A percentile compares a stretch with the other conserved stretches of the same genome.
These are phyloP conservation scores for Trichoderma atroviride DNA, from an alignment of 2,329 filamentous ascomycete species.

Conservation along the genomic window DNA sequence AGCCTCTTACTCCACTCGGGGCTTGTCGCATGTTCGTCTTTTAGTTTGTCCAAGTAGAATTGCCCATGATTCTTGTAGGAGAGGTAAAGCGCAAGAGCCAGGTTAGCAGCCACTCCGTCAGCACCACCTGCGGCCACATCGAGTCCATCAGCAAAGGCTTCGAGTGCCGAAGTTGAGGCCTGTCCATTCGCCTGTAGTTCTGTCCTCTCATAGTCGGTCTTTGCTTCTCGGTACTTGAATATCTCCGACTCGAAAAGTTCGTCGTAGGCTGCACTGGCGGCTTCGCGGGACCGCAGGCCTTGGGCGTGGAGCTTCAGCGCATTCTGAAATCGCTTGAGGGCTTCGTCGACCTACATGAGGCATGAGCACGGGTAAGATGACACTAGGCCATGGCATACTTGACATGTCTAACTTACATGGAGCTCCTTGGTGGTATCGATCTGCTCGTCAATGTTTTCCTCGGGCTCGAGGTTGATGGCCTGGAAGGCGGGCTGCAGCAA, in stretches of 20 bases:
- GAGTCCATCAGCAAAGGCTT: slow-evolving; percentile 54
- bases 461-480: slow-evolving; percentile 91
- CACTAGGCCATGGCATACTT: too few relatives aligned
- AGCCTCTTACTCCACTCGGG: slow-evolving; percentile 48
- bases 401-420: slow-evolving; percentile 53
- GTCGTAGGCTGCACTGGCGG: slow-evolving; percentile 80
- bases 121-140: slow-evolving; percentile 62
- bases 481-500: slow-evolving; percentile 66
- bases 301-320: slow-evolving; percentile 91
- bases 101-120: slow-evolving; percentile 75
- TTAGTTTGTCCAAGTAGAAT: slow-evolving; percentile 72
- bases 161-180: slow-evolving; percentile 44
- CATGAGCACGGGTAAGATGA: not conserved
- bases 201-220: slow-evolving; percentile 79
- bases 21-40: slow-evolving; percentile 48
- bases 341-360: slow-evolving; percentile 77
- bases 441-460: slow-evolving; percentile 87
- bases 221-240: slow-evolving; percentile 86
- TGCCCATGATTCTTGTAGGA: slow-evolving; percentile 96
- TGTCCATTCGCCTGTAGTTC: slow-evolving; percentile 57
- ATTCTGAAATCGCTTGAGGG: slow-evolving; percentile 88
- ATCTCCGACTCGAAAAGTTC: slow-evolving; percentile 89
- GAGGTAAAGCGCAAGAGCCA: slow-evolving; percentile 88
- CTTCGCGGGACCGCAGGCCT: slow-evolving; percentile 72
- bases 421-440: slow-evolving; percentile 94